phyloP scores from a whole-genome alignment of 2,329 filamentous ascomycete species.

The Neonectria magnoliae region DNA sequence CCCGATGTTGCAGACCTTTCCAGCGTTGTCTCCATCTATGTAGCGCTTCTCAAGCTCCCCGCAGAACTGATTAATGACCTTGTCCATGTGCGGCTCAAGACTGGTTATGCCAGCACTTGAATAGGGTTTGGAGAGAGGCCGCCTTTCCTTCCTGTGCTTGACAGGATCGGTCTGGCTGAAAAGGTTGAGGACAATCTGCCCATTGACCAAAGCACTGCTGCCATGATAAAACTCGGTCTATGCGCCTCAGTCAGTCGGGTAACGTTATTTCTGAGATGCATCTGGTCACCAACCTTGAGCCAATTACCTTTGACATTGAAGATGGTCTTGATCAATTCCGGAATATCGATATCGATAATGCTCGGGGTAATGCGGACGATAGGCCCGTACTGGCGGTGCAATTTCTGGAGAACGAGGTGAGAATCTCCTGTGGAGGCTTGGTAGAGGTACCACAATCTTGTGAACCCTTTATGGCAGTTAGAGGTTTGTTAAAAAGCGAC shows the following conservation, averaged over 20 bases:
- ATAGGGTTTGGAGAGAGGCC: slow-evolving; percentile 44
- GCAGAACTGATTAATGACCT: slow-evolving; percentile 45
- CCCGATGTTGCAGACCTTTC: slow-evolving; percentile 48
- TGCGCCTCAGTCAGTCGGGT: background rate
- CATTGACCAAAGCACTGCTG: slow-evolving; percentile 40
- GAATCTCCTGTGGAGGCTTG: slow-evolving; percentile 43
- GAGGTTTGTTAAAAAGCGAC: background rate
- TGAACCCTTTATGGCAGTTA: slow-evolving; percentile 37
- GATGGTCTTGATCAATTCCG: slow-evolving; percentile 49
- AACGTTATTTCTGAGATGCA: background rate
- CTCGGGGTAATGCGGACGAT: slow-evolving; percentile 55
- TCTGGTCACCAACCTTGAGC: slow-evolving; percentile 41
- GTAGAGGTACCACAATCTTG: slow-evolving; percentile 50
- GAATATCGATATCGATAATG: slow-evolving; percentile 49
- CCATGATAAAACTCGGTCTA: slow-evolving; percentile 42
- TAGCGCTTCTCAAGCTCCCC: slow-evolving; percentile 47
- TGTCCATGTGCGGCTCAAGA: slow-evolving; percentile 44
- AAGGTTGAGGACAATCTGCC: slow-evolving; percentile 39
- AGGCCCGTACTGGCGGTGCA: slow-evolving; percentile 52
- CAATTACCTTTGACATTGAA: slow-evolving; percentile 48
- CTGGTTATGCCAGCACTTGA: slow-evolving; percentile 28
- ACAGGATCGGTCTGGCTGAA: slow-evolving; percentile 40
- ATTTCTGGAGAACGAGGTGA: slow-evolving; percentile 43
- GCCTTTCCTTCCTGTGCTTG: slow-evolving; percentile 35
- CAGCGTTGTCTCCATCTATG: slow-evolving; percentile 36